phyloP scores from a whole-genome alignment of 2,329 filamentous ascomycete species.

The Mollisiaceae sp. region DNA sequence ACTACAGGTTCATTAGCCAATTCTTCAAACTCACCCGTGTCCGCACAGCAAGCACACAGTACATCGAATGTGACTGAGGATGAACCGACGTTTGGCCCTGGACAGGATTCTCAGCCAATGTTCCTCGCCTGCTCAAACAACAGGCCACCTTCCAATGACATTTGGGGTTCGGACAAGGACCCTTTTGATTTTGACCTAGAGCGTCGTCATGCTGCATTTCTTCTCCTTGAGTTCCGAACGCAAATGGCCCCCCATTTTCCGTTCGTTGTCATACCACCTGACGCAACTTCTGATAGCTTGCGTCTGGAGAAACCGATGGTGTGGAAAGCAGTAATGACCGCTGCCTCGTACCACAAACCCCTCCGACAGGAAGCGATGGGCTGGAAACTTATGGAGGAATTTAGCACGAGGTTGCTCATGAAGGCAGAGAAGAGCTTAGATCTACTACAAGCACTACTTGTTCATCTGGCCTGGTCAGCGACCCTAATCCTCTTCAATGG shows the following conservation, averaged over 20 bases:
- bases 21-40: background rate
- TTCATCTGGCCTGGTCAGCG: constrained; percentile 37
- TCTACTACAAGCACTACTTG: constrained; percentile 38
- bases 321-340: constrained; percentile 26
- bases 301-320: constrained; percentile 25
- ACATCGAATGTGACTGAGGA: background rate
- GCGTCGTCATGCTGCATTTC: constrained; percentile 14
- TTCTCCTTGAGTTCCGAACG: constrained; percentile 23
- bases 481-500: background rate
- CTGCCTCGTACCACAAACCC: constrained; percentile 21
- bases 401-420: constrained; percentile 22
- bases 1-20: background rate
- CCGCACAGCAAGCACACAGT: background rate
- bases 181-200: constrained; percentile 8
- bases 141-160: background rate
- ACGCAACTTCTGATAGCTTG: constrained; percentile 19
- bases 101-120: background rate
- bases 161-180: background rate
- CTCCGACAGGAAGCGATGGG: constrained; percentile 21
- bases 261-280: constrained; percentile 27
- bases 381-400: constrained; percentile 25
- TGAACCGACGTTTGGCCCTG: background rate
- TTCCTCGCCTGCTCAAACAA: background rate
- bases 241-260: constrained; percentile 22
- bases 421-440: constrained; percentile 38